Evolutionary conservation across 768 basidiomycete genomes (phyloP).

Genomic region (Tylopilus vinaceipallidus): DNA sequence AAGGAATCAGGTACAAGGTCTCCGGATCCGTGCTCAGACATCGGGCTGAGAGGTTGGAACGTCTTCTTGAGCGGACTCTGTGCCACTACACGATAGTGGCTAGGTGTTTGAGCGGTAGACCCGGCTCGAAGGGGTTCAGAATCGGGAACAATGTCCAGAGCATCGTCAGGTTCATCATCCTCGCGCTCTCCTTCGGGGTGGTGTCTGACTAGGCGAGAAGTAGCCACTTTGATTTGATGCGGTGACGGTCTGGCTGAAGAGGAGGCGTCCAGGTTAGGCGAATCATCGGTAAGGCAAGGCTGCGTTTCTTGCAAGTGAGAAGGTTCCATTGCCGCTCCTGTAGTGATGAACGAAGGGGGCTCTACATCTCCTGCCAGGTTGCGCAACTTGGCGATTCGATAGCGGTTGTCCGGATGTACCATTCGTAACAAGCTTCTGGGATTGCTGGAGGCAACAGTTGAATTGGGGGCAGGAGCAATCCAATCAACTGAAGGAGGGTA

Average conservation of each 20-base stretch:
- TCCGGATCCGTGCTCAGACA: conserved; percentile 19
- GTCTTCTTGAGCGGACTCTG: conserved; percentile 15
- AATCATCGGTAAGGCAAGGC: conserved; percentile 1
- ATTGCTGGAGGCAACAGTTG: conserved; percentile 22
- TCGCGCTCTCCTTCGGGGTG: not conserved
- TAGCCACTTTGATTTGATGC: not conserved
- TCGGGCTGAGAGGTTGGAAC: conserved; percentile 24
- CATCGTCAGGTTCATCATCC: conserved; percentile 30
- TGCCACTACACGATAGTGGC: not conserved
- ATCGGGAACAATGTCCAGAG: conserved; percentile 57
- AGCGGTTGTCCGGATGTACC: conserved; percentile 34
- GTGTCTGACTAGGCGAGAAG: not conserved
- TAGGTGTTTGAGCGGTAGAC: conserved; percentile 10
- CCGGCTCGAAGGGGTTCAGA: conserved; percentile 52
- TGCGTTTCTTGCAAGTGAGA: conserved; percentile 21
- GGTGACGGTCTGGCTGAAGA: conserved; percentile 1
- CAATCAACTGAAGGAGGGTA: conserved; percentile 20
- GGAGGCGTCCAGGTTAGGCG: not conserved
- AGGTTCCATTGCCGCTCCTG: conserved; percentile 14
- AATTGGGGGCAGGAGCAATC: conserved; percentile 16
- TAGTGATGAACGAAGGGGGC: conserved; percentile 14
- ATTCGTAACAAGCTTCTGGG: conserved; percentile 31
- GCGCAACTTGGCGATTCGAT: conserved; percentile 29
- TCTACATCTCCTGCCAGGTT: conserved; percentile 20
- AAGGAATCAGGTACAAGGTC: conserved; percentile 31